These are phyloP conservation scores for Neocucurbitaria cava DNA, from an alignment of 2,329 filamentous ascomycete genomes.

Conservation along the genomic window DNA sequence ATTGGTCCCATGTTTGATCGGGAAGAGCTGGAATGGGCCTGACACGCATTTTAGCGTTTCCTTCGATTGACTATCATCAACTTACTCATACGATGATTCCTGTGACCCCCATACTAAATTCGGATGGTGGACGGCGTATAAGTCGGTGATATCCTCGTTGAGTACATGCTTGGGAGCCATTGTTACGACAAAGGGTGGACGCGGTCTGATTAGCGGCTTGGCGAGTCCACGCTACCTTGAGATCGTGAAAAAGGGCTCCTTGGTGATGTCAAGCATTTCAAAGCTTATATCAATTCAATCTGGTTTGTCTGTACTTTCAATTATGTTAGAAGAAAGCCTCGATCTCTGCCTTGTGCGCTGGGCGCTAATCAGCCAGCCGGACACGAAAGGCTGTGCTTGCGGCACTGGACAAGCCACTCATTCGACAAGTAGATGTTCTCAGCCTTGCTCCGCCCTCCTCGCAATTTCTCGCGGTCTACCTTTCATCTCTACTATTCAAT, in stretches of 20 bases:
- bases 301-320: background rate
- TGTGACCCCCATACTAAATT: slow-evolving; percentile 11
- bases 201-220: slow-evolving; percentile 14
- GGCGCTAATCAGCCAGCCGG: background rate
- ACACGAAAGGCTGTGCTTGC: slow-evolving; percentile 6
- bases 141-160: slow-evolving; percentile 19
- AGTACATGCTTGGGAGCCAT: slow-evolving; percentile 35
- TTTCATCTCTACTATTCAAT: background rate
- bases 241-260: background rate
- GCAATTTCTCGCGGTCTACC: background rate
- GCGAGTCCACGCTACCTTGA: background rate
- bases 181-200: background rate
- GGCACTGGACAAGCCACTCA: slow-evolving; percentile 1
- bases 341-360: background rate
- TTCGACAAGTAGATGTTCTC: background rate
- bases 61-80: background rate
- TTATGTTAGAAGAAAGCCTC: background rate
- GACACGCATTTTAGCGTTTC: background rate
- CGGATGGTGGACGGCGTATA: slow-evolving; percentile 4
- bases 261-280: background rate
- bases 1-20: slow-evolving; percentile 21
- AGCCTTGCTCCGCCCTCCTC: slow-evolving; percentile 19
- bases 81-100: slow-evolving; percentile 18
- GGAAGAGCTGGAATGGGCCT: slow-evolving; percentile 17
- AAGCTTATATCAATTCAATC: background rate